Percentiles rank a stretch among this genome's conserved stretches.
phyloP scores from a whole-genome alignment of 371 early-diverging fungal genomes.

The Syncephalastrum monosporum region DNA sequence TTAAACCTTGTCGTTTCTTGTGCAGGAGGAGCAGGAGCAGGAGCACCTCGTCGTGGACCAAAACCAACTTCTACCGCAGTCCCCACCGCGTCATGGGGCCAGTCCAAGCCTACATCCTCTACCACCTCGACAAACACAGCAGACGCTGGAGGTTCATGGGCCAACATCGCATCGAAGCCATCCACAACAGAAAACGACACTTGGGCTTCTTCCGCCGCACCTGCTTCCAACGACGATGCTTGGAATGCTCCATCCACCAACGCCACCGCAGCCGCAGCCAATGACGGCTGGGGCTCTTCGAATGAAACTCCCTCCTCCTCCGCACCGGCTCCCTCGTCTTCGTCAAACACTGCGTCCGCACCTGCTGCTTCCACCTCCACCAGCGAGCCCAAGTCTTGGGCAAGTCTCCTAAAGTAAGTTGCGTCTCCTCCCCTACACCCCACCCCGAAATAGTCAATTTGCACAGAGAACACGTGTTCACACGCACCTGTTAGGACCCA shows the following conservation, averaged over 20 bases:
- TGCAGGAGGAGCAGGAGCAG: constrained; percentile 43
- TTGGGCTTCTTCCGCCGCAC: background rate
- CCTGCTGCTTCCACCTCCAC: no score
- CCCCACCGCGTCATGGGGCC: constrained; percentile 18
- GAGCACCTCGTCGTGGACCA: constrained; percentile 34
- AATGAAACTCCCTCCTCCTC: constrained; percentile 26
- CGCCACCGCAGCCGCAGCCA: constrained; percentile 3
- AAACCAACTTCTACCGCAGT: constrained; percentile 14
- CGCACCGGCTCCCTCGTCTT: constrained; percentile 30
- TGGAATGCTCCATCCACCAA: constrained; percentile 6
- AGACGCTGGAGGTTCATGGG: constrained; percentile 29
- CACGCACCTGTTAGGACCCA: constrained; percentile 18
- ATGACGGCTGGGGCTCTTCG: background rate
- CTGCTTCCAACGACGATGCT: constrained; percentile 5
- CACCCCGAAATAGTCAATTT: background rate
- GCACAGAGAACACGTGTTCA: background rate
- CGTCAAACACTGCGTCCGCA: constrained; percentile 1
- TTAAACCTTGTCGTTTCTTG: constrained; percentile 1
- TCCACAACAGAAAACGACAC: constrained; percentile 10
- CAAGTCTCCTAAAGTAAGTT: constrained; percentile 71
- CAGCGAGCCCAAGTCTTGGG: constrained; percentile 61
- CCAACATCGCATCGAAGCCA: constrained; percentile 16
- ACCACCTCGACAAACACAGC: constrained; percentile 13
- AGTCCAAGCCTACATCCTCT: constrained; percentile 18
- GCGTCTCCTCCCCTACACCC: background rate